A percentile compares a stretch with the other conserved stretches of the same genome.
Conservation (phyloP, 768 basidiomycete genomes). For the Mycena floridula region DNA sequence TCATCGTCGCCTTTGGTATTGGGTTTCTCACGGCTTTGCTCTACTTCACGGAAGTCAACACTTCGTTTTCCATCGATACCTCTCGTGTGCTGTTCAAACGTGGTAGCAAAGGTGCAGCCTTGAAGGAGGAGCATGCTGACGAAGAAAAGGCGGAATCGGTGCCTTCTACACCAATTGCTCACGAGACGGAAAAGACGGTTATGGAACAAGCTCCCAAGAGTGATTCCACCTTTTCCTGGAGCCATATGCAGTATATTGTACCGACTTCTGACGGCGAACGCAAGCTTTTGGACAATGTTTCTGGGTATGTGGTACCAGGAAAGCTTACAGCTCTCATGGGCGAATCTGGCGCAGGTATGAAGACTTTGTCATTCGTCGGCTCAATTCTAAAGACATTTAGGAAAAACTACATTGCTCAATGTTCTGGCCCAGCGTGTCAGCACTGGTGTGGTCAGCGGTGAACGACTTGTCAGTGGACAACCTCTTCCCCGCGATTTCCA, state of each 20-base stretch:
- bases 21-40: slow-evolving; percentile 53
- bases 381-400: neutral
- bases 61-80: slow-evolving; percentile 28
- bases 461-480: slow-evolving; percentile 51
- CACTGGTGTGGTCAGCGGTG: slow-evolving; percentile 43
- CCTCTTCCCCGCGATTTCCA: slow-evolving; percentile 50
- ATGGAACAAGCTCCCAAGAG: slow-evolving; percentile 29
- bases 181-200: slow-evolving; percentile 14
- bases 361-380: no score
- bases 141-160: slow-evolving; percentile 21
- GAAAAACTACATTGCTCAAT: slow-evolving; percentile 54
- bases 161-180: slow-evolving; percentile 7
- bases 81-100: slow-evolving; percentile 57
- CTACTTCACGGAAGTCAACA: slow-evolving; percentile 51
- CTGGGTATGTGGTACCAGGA: slow-evolving; percentile 78
- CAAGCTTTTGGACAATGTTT: slow-evolving; percentile 62
- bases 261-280: slow-evolving; percentile 40
- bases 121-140: slow-evolving; percentile 6
- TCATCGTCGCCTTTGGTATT: slow-evolving; percentile 57
- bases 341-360: slow-evolving; percentile 43
- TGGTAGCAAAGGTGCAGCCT: slow-evolving; percentile 30
- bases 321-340: slow-evolving; percentile 78
- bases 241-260: slow-evolving; percentile 62
- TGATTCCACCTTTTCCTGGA: slow-evolving; percentile 77
- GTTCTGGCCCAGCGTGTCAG: slow-evolving; percentile 46